These are phyloP conservation scores for Gamarada debralockiae DNA, from an alignment of 495 filamentous ascomycete genomes.

Conservation along the genomic window DNA sequence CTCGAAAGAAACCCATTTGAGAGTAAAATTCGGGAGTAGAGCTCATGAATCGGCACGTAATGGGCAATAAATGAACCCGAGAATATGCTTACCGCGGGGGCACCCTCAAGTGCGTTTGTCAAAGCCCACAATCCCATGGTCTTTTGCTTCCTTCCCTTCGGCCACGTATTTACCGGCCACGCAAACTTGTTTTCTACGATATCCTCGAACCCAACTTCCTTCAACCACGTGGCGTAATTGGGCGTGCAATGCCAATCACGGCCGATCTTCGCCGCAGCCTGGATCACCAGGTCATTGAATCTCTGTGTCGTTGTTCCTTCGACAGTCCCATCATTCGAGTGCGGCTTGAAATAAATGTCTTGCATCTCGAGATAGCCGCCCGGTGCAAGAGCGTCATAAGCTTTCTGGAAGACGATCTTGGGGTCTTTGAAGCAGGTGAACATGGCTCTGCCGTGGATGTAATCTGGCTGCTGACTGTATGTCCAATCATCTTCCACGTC, in stretches of 20 bases:
- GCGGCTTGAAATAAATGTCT: conserved; percentile 27
- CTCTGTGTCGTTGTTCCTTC: not conserved
- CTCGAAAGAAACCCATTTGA: too few species aligned
- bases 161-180: not conserved
- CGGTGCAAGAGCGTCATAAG: conserved; percentile 29
- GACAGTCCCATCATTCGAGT: conserved; percentile 34
- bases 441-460: conserved; percentile 20
- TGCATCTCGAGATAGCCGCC: conserved; percentile 44
- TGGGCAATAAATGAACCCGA: too few species aligned
- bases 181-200: not conserved
- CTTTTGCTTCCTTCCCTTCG: conserved; percentile 24
- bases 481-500: conserved; percentile 30
- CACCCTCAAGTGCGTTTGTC: conserved; percentile 32
- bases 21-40: too few species aligned
- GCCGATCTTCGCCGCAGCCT: conserved; percentile 15
- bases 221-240: conserved; percentile 31
- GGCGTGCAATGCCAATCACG: not conserved
- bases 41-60: too few species aligned
- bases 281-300: conserved; percentile 29
- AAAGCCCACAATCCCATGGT: not conserved
- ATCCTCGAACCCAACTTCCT: conserved; percentile 39
- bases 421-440: conserved; percentile 1
- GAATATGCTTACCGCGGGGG: too few species aligned
- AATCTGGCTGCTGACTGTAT: conserved; percentile 25
- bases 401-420: not conserved